Base-by-base conservation (phyloP, 2,329 filamentous ascomycete species). In the Colletotrichum chlorophyti region DNA sequence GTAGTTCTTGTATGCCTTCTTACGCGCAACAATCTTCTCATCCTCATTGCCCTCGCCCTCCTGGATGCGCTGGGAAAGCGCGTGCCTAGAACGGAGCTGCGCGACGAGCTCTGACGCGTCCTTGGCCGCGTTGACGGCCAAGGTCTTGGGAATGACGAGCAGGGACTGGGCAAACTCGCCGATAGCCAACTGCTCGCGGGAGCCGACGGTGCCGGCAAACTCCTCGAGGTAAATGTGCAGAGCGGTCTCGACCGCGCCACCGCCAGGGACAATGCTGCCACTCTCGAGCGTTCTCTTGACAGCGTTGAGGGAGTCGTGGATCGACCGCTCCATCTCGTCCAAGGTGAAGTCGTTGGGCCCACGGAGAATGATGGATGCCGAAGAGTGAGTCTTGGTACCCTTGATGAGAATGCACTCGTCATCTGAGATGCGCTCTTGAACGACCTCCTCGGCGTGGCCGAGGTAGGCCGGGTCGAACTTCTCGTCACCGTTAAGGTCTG, bases 1-100 rank as follows among this genome's bases (percentile, higher is more conserved):
- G 75, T 99, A 99, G 83, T 99, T 99, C 80, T 94, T 95, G 83
- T 98, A 99, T 68, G 91, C 91, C 87, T 97, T 97, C 79, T 94
- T 95, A 76, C 91, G 92, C 45, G 93, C 92, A 58, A 95, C 83
- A 50, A 87, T 88, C 83, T 96, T 97, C 75, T 95, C 92, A 69
- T 96, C 90, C 74, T 94, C 91, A 66, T 86, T 88, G 49, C 84
- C 87, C 66, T 93, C 91, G n/a, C 89, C 89, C 64, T 97, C 91
- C 69, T 91, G 86, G 64, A 93, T 91, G 66, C 93, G 91, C 79
- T 99, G 95, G 58, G 93, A 96, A 46, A 97, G 84, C 29, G 95
- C 94, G 74, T 99, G 95, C 68, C 94, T 87, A 66, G 93, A 95
- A 65, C 95, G 93, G 64, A 99, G 87, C 78, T 98, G 94, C 23